Evolutionary conservation across 2,329 filamentous ascomycete species (phyloP), one percentile per base, ranked within the genome.

Genomic region (Diaporthe vexans): DNA sequence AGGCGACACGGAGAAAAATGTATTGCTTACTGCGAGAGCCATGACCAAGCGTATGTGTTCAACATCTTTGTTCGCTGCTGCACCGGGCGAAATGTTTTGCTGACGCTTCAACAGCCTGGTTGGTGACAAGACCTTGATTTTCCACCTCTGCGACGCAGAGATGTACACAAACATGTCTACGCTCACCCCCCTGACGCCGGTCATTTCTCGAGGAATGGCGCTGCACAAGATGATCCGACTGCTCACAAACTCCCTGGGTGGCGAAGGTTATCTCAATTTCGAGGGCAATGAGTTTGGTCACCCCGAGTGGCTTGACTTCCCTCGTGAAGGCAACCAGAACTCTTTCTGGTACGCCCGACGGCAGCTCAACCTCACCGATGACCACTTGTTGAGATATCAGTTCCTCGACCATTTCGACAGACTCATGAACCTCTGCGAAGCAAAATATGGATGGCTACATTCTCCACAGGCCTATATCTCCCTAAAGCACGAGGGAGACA

Each of bases 261-360:
- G 97, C 72, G 97, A 99, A 84, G 97, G 96, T 52, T 99, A 98
- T 81, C 93, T 99, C 71, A 99, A 98, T 86, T 99, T 99, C 79
- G 95, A 98, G 85, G 97, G 97, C 76, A 99, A 99, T 84, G 97
- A 99, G 84, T 99, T 99, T 81, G 97, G 97, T 0, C 97, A 99
- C 82, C 97, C 97, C 0, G 97, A 99, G 84, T 99, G 97, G 97
- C 93, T 99, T 52, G 97, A 99, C 83, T 99, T 99, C 84, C 97
- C 97, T 5, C 94, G 97, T 69, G 95, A 93, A 80, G 97, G 97
- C 74, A 98, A 98, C 85, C 86, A 92, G 80, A 97, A 98, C 85
- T 97, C 94, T 59, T 98, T 95, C 88, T 96, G 94, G 92, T 98
- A 98, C 81, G 95, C 95, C 3, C 91, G 97, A 29, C 93, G 97